A percentile compares a stretch with the other conserved stretches of the same genome.
Conservation (phyloP, 140 eudicot species). For the Senecio squalidus region DNA sequence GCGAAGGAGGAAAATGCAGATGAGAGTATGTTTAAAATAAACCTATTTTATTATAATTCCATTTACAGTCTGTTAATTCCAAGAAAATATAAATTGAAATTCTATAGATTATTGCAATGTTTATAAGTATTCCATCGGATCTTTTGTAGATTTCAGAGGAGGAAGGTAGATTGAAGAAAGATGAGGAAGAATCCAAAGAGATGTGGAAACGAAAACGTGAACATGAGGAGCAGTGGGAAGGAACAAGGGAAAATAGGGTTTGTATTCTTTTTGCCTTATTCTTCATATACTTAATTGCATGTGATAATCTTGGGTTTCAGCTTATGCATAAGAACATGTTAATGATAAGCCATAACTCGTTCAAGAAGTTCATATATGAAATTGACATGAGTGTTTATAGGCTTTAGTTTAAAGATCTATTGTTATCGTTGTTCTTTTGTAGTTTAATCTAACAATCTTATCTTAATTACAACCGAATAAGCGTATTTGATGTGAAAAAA, state of each 20-base stretch:
- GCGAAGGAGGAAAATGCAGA: constrained; percentile 98
- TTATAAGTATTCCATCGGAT: not conserved
- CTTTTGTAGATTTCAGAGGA: constrained; percentile 83
- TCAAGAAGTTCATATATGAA: not conserved
- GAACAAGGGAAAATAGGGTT: constrained; percentile 96
- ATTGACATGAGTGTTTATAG: not conserved
- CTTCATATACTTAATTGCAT: not conserved
- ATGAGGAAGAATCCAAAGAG: constrained; percentile 79
- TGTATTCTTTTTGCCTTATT: constrained; percentile 20
- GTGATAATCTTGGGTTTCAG: not conserved
- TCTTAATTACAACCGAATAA: constrained; percentile 9
- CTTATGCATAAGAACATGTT: constrained; percentile 4
- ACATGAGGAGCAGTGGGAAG: constrained; percentile 99
- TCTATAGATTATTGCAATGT: not conserved
- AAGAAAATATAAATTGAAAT: not conserved
- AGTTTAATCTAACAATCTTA: constrained; percentile 9
- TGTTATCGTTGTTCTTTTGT: not conserved
- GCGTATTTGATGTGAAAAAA: not conserved
- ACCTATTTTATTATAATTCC: not conserved
- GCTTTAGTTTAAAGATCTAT: not conserved
- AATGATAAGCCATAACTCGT: not conserved
- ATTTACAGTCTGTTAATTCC: not conserved
- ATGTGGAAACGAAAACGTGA: constrained; percentile 96
- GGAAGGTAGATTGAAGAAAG: constrained; percentile 93
- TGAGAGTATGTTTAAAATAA: constrained; percentile 64